Base-by-base conservation (phyloP, 169 alveolate species). In the Perkinsus olseni region DNA sequence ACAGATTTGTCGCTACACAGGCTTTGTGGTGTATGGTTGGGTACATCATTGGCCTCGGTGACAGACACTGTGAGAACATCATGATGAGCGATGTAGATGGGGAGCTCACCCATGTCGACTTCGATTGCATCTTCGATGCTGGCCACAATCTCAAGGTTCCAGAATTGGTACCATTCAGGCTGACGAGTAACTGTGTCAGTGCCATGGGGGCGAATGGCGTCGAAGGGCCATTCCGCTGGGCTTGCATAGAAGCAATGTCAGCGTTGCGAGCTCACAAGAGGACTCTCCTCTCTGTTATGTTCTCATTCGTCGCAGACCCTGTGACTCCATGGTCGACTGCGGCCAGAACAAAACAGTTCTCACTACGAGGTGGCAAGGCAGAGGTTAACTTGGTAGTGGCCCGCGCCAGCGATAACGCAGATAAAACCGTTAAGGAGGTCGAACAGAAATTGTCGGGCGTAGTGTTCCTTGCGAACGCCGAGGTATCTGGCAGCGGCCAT, bases 11-110 rank as follows among this genome's bases (percentile, higher is more conserved):
- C 21, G 94, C 98, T 39, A 96, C 98, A 82, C 94, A 97, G 50
- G 98, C 99, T 0, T 96, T 97, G 0, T 97, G 97, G 99, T 97
- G 98, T 31, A 98, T 98, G 97, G 98, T 97, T 38, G 99, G 99
- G 8, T 98, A 98, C 93, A 97, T 98, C 82, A 95, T 97, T 74
- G 99, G 99, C 0, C 95, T 97, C 51, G 99, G 99, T 0, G 99
- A 98, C 95, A 95, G 99, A 74, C 99, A 98, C 96, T 98, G 99
- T 39, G 97, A 97, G 39, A 98, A 98, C 93, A 95, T 98, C 91
- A 96, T 98, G 98, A 96, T 98, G 91, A 97, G 97, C 93, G 96
- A 98, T 93, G 93, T 95, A 37, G 95, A 97, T 74, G 96, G 96
- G 0, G 97, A 97, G 93, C 96, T 97, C 62, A 97, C 97, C 0